These are phyloP conservation scores for Herpotrichia juniperi DNA, from an alignment of 2,329 filamentous ascomycete genomes.

Conservation along the genomic window DNA sequence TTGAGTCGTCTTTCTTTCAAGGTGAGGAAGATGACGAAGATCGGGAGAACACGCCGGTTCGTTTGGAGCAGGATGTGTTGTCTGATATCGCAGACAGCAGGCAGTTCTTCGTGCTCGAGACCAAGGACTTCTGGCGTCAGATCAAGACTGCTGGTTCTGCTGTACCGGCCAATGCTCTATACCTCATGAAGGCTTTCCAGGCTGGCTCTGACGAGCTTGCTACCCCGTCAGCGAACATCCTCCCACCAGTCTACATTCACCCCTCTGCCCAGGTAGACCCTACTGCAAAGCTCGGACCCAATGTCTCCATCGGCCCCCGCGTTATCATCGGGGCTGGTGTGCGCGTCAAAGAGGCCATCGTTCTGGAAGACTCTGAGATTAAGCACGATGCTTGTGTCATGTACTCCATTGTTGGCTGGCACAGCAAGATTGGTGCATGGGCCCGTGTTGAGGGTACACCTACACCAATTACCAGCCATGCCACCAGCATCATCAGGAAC, in stretches of 20 bases:
- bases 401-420: constrained; percentile 97
- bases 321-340: constrained; percentile 83
- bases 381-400: constrained; percentile 96
- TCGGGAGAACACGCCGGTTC: constrained; percentile 83
- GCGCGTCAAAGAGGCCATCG: constrained; percentile 93
- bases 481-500: constrained; percentile 94
- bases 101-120: constrained; percentile 98
- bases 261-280: constrained; percentile 89
- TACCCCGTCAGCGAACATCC: constrained; percentile 81
- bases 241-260: constrained; percentile 94
- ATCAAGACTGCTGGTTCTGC: constrained; percentile 99
- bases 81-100: constrained; percentile 95
- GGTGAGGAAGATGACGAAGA: constrained; percentile 72
- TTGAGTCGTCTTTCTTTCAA: constrained; percentile 71
- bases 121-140: constrained; percentile 99
- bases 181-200: constrained; percentile 93
- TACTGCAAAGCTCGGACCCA: constrained; percentile 94
- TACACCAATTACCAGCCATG: constrained; percentile 84
- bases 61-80: constrained; percentile 95
- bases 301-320: constrained; percentile 94
- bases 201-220: constrained; percentile 80
- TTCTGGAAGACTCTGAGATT: constrained; percentile 92
- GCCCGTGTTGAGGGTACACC: constrained; percentile 95
- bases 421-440: constrained; percentile 96
- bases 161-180: constrained; percentile 94